These are phyloP conservation scores for Mycoemilia scoparia DNA, from an alignment of 192 early-diverging fungal species.

Conservation along the genomic window DNA sequence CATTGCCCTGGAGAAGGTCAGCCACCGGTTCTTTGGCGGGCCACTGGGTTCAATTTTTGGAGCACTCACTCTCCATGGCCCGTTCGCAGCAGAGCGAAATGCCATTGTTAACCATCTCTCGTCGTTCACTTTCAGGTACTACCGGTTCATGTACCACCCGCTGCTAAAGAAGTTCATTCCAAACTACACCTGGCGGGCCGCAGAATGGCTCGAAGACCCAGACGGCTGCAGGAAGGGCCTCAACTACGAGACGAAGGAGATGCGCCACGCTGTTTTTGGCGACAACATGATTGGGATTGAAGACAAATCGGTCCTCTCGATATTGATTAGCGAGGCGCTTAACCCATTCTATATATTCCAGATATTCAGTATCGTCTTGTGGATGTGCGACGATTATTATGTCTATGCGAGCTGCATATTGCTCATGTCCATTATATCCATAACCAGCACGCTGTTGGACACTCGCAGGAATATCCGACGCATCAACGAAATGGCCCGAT, in stretches of 20 bases:
- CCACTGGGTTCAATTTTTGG: conserved; percentile 50
- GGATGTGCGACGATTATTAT: conserved; percentile 84
- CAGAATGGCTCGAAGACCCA: conserved; percentile 20
- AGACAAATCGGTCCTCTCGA: conserved; percentile 36
- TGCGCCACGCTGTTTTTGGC: conserved; percentile 51
- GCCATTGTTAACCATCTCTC: conserved; percentile 14
- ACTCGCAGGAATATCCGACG: conserved; percentile 47
- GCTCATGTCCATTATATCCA: conserved; percentile 62
- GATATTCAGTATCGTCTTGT: conserved; percentile 52
- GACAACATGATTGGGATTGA: conserved; percentile 52
- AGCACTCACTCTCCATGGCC: conserved; percentile 14
- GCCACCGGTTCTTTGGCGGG: conserved; percentile 41
- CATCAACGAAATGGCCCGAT: conserved; percentile 75
- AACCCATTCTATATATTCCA: conserved; percentile 77
- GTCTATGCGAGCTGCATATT: conserved; percentile 90
- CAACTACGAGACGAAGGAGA: conserved; percentile 25
- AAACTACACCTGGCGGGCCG: conserved; percentile 28
- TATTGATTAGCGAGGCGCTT: conserved; percentile 54
- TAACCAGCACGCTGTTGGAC: conserved; percentile 58
- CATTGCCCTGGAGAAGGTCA: conserved; percentile 29
- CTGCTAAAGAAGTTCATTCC: conserved; percentile 22
- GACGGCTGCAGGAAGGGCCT: conserved; percentile 29
- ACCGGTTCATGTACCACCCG: conserved; percentile 30
- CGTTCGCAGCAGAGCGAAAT: conserved; percentile 12
- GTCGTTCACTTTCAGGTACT: conserved; percentile 28